Base-by-base conservation (phyloP, 345 rosid genomes). In the Cardamine occulta region DNA sequence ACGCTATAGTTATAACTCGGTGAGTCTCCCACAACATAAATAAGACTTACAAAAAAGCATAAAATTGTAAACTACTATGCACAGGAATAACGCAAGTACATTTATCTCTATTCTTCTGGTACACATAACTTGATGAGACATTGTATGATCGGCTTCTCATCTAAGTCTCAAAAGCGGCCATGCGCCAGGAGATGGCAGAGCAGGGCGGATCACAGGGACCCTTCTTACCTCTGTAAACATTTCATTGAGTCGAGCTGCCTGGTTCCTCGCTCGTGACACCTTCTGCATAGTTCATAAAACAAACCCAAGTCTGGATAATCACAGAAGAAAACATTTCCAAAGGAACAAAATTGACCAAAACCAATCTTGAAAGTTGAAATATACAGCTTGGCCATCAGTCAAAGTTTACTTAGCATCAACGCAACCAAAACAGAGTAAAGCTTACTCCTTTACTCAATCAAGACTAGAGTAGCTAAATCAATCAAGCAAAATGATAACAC, bases 191-290 rank as follows among this genome's bases (percentile, higher is more conserved):
- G 85, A 81, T 42, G 74, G 71, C 23, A 92, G 80, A 37, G 91
- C 73, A 56, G 96, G 96, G 54, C 89, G 86, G 35, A 83, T 82
- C 18, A 88, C 80, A 1, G 96, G 97, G 70, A 90, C 97, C 37
- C 97, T 85, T 82, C 85, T 87, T 74, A 84, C 91, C 70, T 86
- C 97, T 8, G 93, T 90, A 68, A 95, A 95, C 1, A 91, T 90
- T 78, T 92, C 93, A 8, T 92, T 92, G 32, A 92, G 97, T 53
- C 89, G 85, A 29, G 93, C 90, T 47, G 92, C 89, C 8, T 89
- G 94, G 55, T 82, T 88, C 87, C 72, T 89, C 18, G 45, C 74
- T 1, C 45, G 70, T 1, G 70, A 67, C 12, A 54, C 73, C 74
- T 67, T 79, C 81, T 73, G 60, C 60, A 61, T 12, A 73, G n/a